phyloP scores from a whole-genome alignment of 2,329 filamentous ascomycete genomes.

The Periglandula ipomoeae region DNA sequence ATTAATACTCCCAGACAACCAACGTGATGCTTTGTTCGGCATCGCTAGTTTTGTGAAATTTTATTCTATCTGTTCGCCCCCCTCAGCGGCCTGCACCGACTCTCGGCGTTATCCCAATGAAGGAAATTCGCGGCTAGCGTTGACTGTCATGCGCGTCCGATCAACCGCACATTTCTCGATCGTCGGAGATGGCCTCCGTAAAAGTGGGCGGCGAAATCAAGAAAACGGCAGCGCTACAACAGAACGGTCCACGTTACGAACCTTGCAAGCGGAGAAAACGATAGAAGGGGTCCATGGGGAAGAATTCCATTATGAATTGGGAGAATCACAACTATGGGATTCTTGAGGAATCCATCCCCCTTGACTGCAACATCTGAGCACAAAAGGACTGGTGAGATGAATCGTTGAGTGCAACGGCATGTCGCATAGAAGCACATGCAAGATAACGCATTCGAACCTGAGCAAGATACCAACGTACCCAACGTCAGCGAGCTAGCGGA shows the following conservation, averaged over 20 bases:
- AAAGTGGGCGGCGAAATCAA: conserved; percentile 2
- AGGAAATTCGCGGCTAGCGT: neutral
- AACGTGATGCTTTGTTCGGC: too few species aligned
- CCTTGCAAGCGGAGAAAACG: neutral
- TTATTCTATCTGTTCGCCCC: too few species aligned
- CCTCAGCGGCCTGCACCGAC: too few species aligned
- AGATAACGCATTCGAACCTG: neutral
- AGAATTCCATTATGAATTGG: neutral
- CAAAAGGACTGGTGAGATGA: too few species aligned
- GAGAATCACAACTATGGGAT: neutral
- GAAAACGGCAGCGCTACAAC: neutral
- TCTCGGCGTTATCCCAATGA: too few species aligned
- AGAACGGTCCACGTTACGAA: neutral
- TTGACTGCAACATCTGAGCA: neutral
- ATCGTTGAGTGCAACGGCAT: too few species aligned
- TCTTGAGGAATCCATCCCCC: neutral
- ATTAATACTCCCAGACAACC: too few species aligned
- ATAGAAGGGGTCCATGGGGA: neutral
- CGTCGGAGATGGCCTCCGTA: conserved; percentile 1
- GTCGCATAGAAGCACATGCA: neutral
- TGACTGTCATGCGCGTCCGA: neutral
- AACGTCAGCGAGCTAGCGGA: neutral
- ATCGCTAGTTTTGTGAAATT: too few species aligned
- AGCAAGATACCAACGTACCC: too few species aligned
- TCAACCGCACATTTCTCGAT: conserved; percentile 3